Percentiles rank a stretch among this genome's conserved stretches.
Evolutionary conservation across 192 early-diverging fungal species (phyloP).

Genomic region (Mortierella alpina): DNA sequence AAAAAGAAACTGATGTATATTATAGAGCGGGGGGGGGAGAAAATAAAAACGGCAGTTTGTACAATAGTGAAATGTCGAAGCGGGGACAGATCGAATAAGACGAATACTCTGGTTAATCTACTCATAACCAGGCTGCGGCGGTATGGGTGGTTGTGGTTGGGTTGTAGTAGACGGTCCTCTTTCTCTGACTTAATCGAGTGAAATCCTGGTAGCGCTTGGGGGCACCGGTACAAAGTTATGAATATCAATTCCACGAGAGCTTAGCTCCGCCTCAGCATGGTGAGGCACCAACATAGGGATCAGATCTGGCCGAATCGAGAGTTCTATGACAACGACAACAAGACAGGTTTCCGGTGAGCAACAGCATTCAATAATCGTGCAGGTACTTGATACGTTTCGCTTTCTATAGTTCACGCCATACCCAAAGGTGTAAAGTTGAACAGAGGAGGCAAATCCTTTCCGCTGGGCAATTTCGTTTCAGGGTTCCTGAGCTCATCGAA

Average conservation of each 20-base stretch:
- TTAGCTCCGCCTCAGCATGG: slow-evolving; percentile 75
- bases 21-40: too few species aligned
- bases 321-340: slow-evolving; percentile 61
- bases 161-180: too few species aligned
- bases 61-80: too few species aligned
- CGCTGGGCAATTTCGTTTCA: slow-evolving; percentile 84
- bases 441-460: slow-evolving; percentile 84
- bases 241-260: slow-evolving; percentile 77
- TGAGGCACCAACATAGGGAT: slow-evolving; percentile 82
- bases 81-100: too few species aligned
- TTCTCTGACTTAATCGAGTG: slow-evolving; percentile 49
- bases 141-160: too few species aligned
- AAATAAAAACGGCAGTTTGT: too few species aligned
- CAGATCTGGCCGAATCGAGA: slow-evolving; percentile 88
- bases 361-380: not conserved
- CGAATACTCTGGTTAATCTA: too few species aligned
- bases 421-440: slow-evolving; percentile 91
- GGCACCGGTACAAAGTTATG: slow-evolving; percentile 75
- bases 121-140: too few species aligned
- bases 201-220: slow-evolving; percentile 51
- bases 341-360: not conserved
- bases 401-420: slow-evolving; percentile 23
- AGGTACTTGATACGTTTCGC: not conserved
- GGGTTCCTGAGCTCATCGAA: slow-evolving; percentile 96
- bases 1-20: too few species aligned